Conservation (phyloP, 805 yeast genomes). For the Ogataea pignaliae region DNA sequence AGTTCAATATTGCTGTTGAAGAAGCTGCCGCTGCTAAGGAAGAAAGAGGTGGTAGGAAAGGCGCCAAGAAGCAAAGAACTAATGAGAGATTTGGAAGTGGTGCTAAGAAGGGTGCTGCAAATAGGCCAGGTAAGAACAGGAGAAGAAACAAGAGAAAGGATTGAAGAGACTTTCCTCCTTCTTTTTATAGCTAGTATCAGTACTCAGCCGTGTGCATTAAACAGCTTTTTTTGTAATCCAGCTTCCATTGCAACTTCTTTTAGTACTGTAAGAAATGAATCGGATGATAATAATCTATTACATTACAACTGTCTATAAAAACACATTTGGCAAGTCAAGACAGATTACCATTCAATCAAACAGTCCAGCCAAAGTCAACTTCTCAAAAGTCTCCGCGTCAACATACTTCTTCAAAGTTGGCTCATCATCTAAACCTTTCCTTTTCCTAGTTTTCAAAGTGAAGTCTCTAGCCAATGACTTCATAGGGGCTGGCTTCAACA, state of each 20-base stretch:
- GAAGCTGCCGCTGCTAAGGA: conserved; percentile 71
- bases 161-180: not conserved
- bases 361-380: conserved; percentile 35
- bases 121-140: conserved; percentile 56
- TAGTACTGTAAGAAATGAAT: not conserved
- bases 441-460: conserved; percentile 78
- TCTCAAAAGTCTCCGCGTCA: conserved; percentile 52
- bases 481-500: conserved; percentile 69
- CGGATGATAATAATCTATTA: not conserved
- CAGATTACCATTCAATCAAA: conserved; percentile 1
- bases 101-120: conserved; percentile 37
- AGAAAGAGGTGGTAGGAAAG: conserved; percentile 35
- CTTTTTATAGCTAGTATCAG: conserved; percentile 1
- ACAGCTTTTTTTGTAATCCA: not conserved
- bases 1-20: conserved; percentile 87
- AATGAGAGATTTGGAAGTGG: conserved; percentile 45
- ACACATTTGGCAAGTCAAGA: too few species aligned
- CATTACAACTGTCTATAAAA: too few species aligned
- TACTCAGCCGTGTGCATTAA: too few species aligned
- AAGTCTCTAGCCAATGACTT: conserved; percentile 80
- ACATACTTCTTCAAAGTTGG: conserved; percentile 64
- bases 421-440: conserved; percentile 81
- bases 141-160: conserved; percentile 33
- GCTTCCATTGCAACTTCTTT: conserved; percentile 1
- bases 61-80: conserved; percentile 48